Percentiles rank a stretch among this genome's conserved stretches.
phyloP scores from a whole-genome alignment of 225 moss, liverwort and hornwort genomes.

The Polytrichum commune region DNA sequence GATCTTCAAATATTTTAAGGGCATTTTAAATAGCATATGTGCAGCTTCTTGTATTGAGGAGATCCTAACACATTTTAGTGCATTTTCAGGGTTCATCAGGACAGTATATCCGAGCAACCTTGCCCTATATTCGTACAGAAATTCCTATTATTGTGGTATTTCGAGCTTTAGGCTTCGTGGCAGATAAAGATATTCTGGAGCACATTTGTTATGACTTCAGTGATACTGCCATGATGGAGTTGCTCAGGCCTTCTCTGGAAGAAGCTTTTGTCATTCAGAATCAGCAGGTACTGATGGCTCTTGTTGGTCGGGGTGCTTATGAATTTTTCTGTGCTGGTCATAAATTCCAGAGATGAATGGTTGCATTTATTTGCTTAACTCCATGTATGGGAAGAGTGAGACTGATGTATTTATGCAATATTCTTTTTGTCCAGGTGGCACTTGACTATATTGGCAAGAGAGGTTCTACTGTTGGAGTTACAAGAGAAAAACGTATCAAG shows the following conservation, averaged over 20 bases:
- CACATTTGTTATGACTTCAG: conserved; percentile 98
- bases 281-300: conserved; percentile 49
- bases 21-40: too few relatives aligned
- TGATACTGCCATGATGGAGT: conserved; percentile 97
- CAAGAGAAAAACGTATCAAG: conserved; percentile 94
- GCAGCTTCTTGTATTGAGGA: too few relatives aligned
- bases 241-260: conserved; percentile 91
- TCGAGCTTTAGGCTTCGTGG: conserved; percentile 94
- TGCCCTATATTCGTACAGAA: conserved; percentile 94
- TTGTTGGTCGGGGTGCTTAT: neutral
- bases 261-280: conserved; percentile 99
- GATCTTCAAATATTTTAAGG: too few relatives aligned
- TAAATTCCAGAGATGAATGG: too few relatives aligned
- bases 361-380: neutral
- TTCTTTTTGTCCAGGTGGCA: conserved; percentile 48
- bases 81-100: conserved; percentile 72
- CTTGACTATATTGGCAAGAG: conserved; percentile 99
- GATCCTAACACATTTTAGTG: neutral
- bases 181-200: conserved; percentile 95
- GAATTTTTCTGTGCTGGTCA: neutral
- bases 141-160: conserved; percentile 99
- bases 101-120: conserved; percentile 94
- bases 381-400: neutral
- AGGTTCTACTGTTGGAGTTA: conserved; percentile 98
- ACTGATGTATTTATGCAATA: neutral